Evolutionary conservation across 169 alveolate genomes (phyloP).

Genomic region (Hepatocystis sp.): DNA sequence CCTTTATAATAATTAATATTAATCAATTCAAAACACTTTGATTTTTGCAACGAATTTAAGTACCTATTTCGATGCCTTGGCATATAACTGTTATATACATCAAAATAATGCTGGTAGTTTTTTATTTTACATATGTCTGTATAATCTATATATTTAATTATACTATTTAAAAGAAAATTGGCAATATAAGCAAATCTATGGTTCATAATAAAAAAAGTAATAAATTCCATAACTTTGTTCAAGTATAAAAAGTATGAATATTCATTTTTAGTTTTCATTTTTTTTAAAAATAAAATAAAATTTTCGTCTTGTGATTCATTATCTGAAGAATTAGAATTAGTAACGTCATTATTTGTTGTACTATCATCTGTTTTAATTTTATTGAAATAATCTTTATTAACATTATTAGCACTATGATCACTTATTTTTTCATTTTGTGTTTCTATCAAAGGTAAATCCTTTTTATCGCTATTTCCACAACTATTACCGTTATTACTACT

Average conservation of each 20-base stretch:
- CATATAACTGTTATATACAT: conserved; percentile 56
- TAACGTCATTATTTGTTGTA: no score
- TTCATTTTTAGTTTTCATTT: conserved; percentile 54
- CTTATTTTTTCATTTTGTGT: no score
- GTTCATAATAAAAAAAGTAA: conserved; percentile 52
- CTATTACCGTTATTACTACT: no score
- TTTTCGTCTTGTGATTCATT: conserved; percentile 45
- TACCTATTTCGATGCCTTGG: conserved; percentile 73
- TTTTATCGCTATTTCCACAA: no score
- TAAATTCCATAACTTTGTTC: conserved; percentile 65
- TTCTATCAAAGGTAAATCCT: no score
- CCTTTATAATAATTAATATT: conserved; percentile 71
- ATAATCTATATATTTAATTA: conserved; percentile 57
- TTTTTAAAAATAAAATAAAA: conserved; percentile 67
- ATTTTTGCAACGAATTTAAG: conserved; percentile 56
- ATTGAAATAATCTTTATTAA: no score
- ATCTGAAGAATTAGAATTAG: no score
- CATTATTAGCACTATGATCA: no score
- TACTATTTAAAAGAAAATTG: conserved; percentile 58
- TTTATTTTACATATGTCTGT: conserved; percentile 67
- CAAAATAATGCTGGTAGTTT: conserved; percentile 67
- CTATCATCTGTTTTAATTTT: background rate
- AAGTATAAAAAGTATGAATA: conserved; percentile 68
- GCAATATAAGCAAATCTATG: conserved; percentile 73
- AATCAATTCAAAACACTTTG: conserved; percentile 70